These are phyloP conservation scores for Yamadazyma jaroonii DNA, from an alignment of 1,139 yeast genomes.

Conservation along the genomic window DNA sequence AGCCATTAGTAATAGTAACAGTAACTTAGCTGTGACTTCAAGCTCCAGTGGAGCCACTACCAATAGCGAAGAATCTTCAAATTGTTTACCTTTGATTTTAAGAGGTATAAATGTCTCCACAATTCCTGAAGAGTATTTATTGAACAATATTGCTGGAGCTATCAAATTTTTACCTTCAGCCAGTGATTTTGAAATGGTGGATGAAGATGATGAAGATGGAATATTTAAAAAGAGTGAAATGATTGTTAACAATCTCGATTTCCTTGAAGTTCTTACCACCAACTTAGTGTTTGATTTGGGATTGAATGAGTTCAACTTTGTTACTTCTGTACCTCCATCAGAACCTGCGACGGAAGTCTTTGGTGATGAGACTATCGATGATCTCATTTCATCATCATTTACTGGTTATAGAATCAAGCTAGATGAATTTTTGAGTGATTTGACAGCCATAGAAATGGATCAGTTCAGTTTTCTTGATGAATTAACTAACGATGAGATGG, in stretches of 20 bases:
- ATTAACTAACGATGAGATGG: conserved; percentile 30
- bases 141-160: conserved; percentile 28
- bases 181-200: conserved; percentile 31
- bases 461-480: conserved; percentile 41
- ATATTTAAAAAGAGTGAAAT: conserved; percentile 28
- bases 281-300: conserved; percentile 40
- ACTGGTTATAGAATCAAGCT: conserved; percentile 30
- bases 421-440: conserved; percentile 31
- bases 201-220: conserved; percentile 36
- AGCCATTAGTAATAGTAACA: not conserved
- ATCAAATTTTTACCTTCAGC: conserved; percentile 17
- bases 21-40: not conserved
- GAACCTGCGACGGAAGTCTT: not conserved
- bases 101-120: conserved; percentile 60
- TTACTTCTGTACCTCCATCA: conserved; percentile 13
- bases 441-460: conserved; percentile 17
- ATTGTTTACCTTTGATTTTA: conserved; percentile 61
- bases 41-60: not conserved
- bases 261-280: conserved; percentile 32
- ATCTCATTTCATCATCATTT: conserved; percentile 22
- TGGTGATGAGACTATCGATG: conserved; percentile 8
- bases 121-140: conserved; percentile 51
- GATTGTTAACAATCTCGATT: conserved; percentile 32
- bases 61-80: conserved; percentile 36
- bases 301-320: conserved; percentile 18